Conservation (phyloP, 345 rosid species). For the Corchorus capsularis region DNA sequence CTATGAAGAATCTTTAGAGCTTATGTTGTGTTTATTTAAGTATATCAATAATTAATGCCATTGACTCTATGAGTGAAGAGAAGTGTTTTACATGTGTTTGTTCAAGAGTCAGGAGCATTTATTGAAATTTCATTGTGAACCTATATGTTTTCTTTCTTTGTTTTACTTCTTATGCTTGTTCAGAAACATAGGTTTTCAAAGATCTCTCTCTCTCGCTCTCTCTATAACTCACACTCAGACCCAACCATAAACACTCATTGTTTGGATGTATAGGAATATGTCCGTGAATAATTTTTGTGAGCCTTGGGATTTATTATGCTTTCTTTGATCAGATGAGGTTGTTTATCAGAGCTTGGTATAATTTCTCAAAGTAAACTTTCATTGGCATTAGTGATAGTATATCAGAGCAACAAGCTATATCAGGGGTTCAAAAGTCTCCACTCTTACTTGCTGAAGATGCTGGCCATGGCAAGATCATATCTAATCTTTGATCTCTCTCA, state of each 20-base stretch:
- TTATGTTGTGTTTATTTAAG: not conserved
- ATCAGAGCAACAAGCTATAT: too few species aligned
- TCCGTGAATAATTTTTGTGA: not conserved
- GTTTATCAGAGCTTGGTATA: not conserved
- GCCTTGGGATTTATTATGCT: not conserved
- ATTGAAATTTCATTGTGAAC: not conserved
- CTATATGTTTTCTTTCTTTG: not conserved
- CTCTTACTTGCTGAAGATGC: too few species aligned
- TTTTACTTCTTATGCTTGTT: too few species aligned
- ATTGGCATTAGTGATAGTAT: not conserved
- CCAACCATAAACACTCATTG: too few species aligned
- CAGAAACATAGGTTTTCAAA: too few species aligned
- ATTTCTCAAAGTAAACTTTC: not conserved
- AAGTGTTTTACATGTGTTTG: not conserved
- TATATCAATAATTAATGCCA: not conserved
- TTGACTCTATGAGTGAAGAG: not conserved
- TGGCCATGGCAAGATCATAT: not conserved
- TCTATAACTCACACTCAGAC: too few species aligned
- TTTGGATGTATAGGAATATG: not conserved
- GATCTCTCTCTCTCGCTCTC: too few species aligned
- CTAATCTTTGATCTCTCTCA: not conserved
- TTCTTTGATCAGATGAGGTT: not conserved
- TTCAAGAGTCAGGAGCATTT: not conserved
- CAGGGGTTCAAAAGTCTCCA: not conserved
- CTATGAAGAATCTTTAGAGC: not conserved